Evolutionary conservation across 1,284 basidiomycete species (phyloP), one percentile per base, ranked within the genome.

Genomic region (Boletus austroedulis): DNA sequence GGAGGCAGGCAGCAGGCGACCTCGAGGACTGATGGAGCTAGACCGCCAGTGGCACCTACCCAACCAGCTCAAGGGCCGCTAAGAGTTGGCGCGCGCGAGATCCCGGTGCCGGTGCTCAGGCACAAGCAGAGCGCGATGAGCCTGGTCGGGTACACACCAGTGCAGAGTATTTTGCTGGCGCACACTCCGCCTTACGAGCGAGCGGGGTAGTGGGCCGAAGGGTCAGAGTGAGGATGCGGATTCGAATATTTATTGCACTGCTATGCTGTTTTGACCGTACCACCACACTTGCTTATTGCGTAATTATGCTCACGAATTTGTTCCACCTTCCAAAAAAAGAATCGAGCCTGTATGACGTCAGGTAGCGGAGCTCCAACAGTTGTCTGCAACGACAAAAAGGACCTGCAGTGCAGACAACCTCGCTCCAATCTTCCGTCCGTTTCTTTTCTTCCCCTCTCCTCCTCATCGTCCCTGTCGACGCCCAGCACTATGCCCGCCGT

Each of bases 91-190:
- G 69, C 76, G 32, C 72, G 67, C 56, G 76, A 77, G 57, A 68
- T 79, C 32, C 80, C 82, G 36, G 71, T 73, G 34, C 65, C n/a
- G n/a, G n/a, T n/a, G n/a, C n/a, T 86, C 56, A 75, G 81, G 62
- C 74, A 77, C 59, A 81, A 79, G 64, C 80, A 75, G 56, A 88
- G 84, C 71, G 70, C 79, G 50, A 67, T 88, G 50, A 81, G 82
- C 66, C 71, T 89, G 59, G 80, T 89, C 64, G 85, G 85, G 11
- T 78, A 90, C 57, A 89, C 89, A 26, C 85, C 89, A 23, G 86
- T 87, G 43, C 87, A 89, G 80, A 85, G 82, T 64, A 72, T 87
- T 19, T 67, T 90, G 10, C 73, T 90, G 32, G 82, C 84, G 11
- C 83, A 86, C 65, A 83, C 85, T 2, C 84, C 87, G 17, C 82